Evolutionary conservation across 2,329 filamentous ascomycete genomes (phyloP), one percentile per base, ranked within the genome.

Genomic region (Bipolaris bicolor): DNA sequence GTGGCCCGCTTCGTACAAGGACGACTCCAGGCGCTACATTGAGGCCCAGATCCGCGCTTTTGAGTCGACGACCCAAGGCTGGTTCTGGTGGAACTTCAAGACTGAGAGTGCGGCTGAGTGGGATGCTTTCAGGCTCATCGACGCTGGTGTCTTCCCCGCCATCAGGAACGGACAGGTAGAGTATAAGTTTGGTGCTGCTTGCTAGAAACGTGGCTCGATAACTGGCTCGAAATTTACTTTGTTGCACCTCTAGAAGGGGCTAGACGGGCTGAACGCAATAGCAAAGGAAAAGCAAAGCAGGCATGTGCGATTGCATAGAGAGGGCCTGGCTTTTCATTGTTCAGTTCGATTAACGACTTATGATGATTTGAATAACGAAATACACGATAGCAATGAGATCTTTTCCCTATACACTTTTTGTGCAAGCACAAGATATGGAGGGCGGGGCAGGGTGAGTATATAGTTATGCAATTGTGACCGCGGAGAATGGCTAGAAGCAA

Each of bases 21-120:
- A 79, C 26, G 79, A 85, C 46, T 80, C 78, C 40, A 70, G 82
- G 40, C 77, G 75, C 6, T 85, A 82, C 66, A 82, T 86, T 39
- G 82, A 86, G 62, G 82, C 83, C 1, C 84, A 86, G 69, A 73
- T 86, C 47, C 76, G 78, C 29, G 74, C 80, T 0, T 86, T 81
- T 61, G 84, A 86, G 72, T 67, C 66, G 9, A 77, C 78, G 51
- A 80, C 81, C 1, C 73, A 82, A 26, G 84, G 84, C 2, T 86
- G 83, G 83, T 72, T 84, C 26, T 85, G 82, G 68, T 86, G 83
- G 83, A 85, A 84, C 59, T 86, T 84, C 75, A 86, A 86, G 76
- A 84, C 83, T 0, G 82, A 86, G 63, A 59, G 60, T 0, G 78
- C 80, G 3, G 76, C 79, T 39, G 83, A 85, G 63, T 86, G 83